A percentile compares a stretch with the other conserved stretches of the same genome.
Conservation (phyloP, 805 yeast genomes). For the Komagataella mondaviorum region DNA sequence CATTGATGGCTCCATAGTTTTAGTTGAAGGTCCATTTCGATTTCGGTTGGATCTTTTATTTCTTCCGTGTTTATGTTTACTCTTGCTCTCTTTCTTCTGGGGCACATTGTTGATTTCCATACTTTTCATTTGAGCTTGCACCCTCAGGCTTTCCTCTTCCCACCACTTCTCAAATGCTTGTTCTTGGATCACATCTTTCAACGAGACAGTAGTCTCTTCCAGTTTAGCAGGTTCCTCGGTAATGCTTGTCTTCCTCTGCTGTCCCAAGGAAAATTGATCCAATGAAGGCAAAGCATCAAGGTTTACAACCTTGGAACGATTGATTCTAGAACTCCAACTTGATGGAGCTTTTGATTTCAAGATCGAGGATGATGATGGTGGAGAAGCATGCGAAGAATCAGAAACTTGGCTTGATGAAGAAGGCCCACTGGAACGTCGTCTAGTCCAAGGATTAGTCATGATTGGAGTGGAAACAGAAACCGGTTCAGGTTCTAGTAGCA, state of each 20-base stretch:
- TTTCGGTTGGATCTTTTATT: neutral
- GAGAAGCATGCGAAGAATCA: neutral
- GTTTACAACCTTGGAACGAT: neutral
- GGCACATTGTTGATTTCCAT: neutral
- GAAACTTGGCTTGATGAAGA: neutral
- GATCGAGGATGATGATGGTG: conserved; percentile 4
- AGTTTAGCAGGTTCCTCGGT: conserved; percentile 17
- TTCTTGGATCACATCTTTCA: conserved; percentile 67
- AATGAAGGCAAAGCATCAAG: neutral
- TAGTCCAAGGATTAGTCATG: neutral
- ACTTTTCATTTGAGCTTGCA: conserved; percentile 28
- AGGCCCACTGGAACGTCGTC: neutral
- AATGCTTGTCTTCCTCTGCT: conserved; percentile 5
- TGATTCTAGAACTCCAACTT: neutral
- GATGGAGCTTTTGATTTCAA: conserved; percentile 2
- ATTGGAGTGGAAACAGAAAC: neutral
- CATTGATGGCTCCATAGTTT: neutral
- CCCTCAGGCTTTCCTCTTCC: conserved; percentile 61
- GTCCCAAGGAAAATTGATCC: neutral
- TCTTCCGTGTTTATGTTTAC: neutral
- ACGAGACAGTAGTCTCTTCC: conserved; percentile 23
- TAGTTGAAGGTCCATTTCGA: neutral
- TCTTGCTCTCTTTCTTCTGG: neutral
- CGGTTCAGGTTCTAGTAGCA: neutral
- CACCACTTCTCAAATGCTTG: conserved; percentile 85